These are phyloP conservation scores for Clarireedia hainanense DNA, from an alignment of 2,329 filamentous ascomycete species.

Conservation along the genomic window DNA sequence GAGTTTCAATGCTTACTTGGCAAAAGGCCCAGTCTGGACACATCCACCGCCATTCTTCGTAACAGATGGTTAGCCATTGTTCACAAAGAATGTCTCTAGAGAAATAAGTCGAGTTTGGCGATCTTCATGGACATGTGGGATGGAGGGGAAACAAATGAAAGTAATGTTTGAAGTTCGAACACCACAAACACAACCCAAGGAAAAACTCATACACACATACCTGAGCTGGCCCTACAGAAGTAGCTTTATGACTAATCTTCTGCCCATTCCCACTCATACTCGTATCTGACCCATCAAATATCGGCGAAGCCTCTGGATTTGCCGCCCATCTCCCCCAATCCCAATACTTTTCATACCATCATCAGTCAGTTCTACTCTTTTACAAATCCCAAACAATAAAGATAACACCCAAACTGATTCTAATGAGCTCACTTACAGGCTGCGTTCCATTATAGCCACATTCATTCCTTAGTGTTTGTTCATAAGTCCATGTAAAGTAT, in stretches of 20 bases:
- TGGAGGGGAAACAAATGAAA: too few species aligned
- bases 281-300: constrained; percentile 46
- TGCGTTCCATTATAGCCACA: constrained; percentile 37
- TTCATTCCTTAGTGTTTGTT: constrained; percentile 33
- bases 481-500: constrained; percentile 34
- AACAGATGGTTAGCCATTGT: neutral
- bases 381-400: constrained; percentile 25
- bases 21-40: constrained; percentile 39
- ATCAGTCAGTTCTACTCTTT: constrained; percentile 23
- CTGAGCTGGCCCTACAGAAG: constrained; percentile 29
- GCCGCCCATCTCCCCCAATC: constrained; percentile 43
- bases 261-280: constrained; percentile 41
- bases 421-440: constrained; percentile 20
- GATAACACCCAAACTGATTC: too few species aligned
- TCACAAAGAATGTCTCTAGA: too few species aligned
- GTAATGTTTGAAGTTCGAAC: too few species aligned
- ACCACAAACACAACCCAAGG: too few species aligned
- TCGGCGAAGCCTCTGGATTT: constrained; percentile 39
- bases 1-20: constrained; percentile 18
- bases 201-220: neutral
- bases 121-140: too few species aligned
- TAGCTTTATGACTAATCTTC: constrained; percentile 23
- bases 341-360: constrained; percentile 26
- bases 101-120: too few species aligned
- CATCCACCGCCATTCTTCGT: constrained; percentile 43